These are phyloP conservation scores for Thelephora terrestris DNA, from an alignment of 1,284 basidiomycete genomes.

Conservation along the genomic window DNA sequence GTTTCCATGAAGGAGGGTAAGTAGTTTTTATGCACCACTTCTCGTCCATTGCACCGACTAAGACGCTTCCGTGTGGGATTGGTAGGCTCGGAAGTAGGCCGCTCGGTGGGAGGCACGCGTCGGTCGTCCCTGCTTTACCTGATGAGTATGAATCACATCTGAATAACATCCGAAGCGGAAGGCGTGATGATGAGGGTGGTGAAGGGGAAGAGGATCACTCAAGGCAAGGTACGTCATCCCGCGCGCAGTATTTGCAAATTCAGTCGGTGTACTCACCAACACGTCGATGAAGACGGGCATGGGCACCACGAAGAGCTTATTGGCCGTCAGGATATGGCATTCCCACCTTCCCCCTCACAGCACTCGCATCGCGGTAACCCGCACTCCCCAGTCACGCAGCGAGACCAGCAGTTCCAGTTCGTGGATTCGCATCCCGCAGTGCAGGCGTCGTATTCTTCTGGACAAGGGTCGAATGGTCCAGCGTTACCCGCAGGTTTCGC, in stretches of 20 bases:
- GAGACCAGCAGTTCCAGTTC: conserved; percentile 10
- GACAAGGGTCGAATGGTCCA: conserved; percentile 9
- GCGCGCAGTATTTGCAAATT: background rate
- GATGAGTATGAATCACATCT: conserved; percentile 46
- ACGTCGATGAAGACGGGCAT: background rate
- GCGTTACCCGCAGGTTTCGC: conserved; percentile 40
- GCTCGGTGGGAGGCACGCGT: conserved; percentile 66
- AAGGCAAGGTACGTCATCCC: background rate
- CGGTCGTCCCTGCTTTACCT: conserved; percentile 65
- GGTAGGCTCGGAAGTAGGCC: conserved; percentile 30
- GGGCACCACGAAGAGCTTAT: background rate
- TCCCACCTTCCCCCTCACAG: conserved; percentile 12
- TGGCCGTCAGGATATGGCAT: background rate
- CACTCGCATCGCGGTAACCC: conserved; percentile 12
- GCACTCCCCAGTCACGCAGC: conserved; percentile 18
- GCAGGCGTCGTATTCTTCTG: conserved; percentile 13
- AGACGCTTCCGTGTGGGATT: too few relatives aligned
- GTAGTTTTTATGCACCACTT: conserved; percentile 22
- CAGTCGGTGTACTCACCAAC: background rate
- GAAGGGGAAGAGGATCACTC: background rate
- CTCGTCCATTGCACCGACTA: background rate
- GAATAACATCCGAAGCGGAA: conserved; percentile 4
- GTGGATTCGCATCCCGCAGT: conserved; percentile 2
- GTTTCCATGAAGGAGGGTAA: conserved; percentile 72
- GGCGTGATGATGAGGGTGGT: background rate